Conservation (phyloP, 1,284 basidiomycete species). For the Cryptococcus floricola region DNA sequence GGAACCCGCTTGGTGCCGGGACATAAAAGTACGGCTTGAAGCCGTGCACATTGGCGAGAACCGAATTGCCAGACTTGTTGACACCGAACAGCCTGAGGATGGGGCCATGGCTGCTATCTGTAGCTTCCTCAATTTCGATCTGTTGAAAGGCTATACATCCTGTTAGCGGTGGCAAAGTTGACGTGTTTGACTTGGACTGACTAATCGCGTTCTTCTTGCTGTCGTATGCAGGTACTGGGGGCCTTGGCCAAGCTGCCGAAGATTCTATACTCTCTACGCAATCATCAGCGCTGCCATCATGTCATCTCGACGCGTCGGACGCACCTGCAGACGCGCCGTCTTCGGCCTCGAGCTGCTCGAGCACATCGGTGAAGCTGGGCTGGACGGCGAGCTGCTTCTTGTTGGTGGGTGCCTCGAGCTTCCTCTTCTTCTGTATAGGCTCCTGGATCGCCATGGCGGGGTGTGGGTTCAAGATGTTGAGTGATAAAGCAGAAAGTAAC, state of each 20-base stretch:
- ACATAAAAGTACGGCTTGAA: conserved; percentile 91
- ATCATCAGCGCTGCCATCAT: background rate
- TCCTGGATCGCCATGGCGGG: conserved; percentile 15
- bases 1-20: conserved; percentile 68
- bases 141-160: conserved; percentile 68
- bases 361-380: conserved; percentile 69
- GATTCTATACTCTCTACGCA: conserved; percentile 43
- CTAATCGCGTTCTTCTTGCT: conserved; percentile 62
- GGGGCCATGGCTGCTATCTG: conserved; percentile 55
- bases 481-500: background rate
- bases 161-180: background rate
- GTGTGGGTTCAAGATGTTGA: background rate
- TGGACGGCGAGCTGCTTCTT: conserved; percentile 20
- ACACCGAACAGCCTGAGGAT: conserved; percentile 80
- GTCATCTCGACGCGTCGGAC: background rate
- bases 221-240: conserved; percentile 58
- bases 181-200: conserved; percentile 28
- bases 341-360: conserved; percentile 70
- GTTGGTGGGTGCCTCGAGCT: conserved; percentile 14
- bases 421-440: conserved; percentile 36
- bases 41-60: conserved; percentile 71
- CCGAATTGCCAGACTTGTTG: conserved; percentile 80
- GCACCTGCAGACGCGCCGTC: conserved; percentile 51
- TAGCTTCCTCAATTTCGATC: conserved; percentile 79
- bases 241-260: conserved; percentile 71